A percentile compares a stretch with the other conserved stretches of the same genome.
Conservation (phyloP, 2,329 filamentous ascomycete species). For the Claviceps citrina region DNA sequence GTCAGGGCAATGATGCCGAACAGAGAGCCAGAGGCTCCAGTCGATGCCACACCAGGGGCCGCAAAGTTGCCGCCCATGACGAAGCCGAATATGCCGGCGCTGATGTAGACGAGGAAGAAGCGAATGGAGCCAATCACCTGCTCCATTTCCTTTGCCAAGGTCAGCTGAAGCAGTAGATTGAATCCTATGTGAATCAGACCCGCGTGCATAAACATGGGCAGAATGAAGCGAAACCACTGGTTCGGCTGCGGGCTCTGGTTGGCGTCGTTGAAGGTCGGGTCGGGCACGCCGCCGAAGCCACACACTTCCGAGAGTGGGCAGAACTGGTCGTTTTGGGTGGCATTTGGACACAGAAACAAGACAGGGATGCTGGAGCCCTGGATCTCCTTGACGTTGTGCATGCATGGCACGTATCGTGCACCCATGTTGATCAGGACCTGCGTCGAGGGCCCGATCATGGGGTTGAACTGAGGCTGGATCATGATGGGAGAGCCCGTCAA, state of each 20-base stretch:
- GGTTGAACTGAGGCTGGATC: constrained; percentile 77
- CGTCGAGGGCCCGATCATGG: constrained; percentile 88
- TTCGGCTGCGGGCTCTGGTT: constrained; percentile 51
- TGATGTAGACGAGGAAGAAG: constrained; percentile 80
- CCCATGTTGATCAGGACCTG: constrained; percentile 95
- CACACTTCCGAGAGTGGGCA: constrained; percentile 72
- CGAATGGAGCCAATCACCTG: constrained; percentile 73
- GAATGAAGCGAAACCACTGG: constrained; percentile 95
- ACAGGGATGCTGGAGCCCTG: constrained; percentile 36
- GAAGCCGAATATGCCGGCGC: constrained; percentile 86
- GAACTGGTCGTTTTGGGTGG: constrained; percentile 42
- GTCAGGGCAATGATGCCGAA: constrained; percentile 86
- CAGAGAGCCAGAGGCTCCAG: constrained; percentile 75
- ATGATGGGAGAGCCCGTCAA: constrained; percentile 65
- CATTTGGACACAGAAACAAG: constrained; percentile 68
- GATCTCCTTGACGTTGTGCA: constrained; percentile 64
- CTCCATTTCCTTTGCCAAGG: constrained; percentile 85
- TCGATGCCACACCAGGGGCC: constrained; percentile 63
- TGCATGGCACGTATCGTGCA: constrained; percentile 80
- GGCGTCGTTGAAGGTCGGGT: constrained; percentile 43
- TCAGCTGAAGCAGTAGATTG: constrained; percentile 84
- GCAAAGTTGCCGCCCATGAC: constrained; percentile 91
- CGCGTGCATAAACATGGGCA: constrained; percentile 88
- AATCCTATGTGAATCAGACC: constrained; percentile 91
- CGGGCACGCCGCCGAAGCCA: constrained; percentile 60